These are phyloP conservation scores for Teratosphaeria destructans DNA, from an alignment of 2,329 filamentous ascomycete genomes.

Conservation along the genomic window DNA sequence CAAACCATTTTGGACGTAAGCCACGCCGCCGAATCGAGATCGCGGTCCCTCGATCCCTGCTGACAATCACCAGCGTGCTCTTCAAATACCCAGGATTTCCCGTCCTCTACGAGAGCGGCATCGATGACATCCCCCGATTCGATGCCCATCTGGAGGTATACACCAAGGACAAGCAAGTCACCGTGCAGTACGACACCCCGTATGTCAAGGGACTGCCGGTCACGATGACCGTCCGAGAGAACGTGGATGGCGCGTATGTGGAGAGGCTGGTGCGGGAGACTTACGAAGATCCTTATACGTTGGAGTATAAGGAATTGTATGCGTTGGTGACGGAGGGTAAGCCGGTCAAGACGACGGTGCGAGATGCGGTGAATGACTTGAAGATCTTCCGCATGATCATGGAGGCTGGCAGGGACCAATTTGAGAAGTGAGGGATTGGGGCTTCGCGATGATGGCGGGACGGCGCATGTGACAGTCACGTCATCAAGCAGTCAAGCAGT, in stretches of 20 bases:
- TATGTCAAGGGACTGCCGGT: conserved; percentile 48
- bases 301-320: conserved; percentile 33
- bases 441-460: not conserved
- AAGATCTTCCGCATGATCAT: conserved; percentile 23
- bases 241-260: conserved; percentile 24
- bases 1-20: conserved; percentile 16
- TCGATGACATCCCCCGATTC: conserved; percentile 43
- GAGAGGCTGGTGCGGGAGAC: conserved; percentile 29
- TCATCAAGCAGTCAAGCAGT: not conserved
- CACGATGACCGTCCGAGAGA: conserved; percentile 38
- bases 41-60: not conserved
- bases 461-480: not conserved
- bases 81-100: conserved; percentile 41
- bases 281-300: conserved; percentile 39
- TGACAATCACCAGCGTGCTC: conserved; percentile 11
- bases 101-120: conserved; percentile 48
- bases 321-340: conserved; percentile 29
- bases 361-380: conserved; percentile 34
- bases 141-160: conserved; percentile 47
- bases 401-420: conserved; percentile 3
- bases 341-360: conserved; percentile 30
- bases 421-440: not conserved
- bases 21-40: not conserved
- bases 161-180: conserved; percentile 43
- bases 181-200: conserved; percentile 46